A percentile compares a stretch with the other conserved stretches of the same genome.
Evolutionary conservation across 169 alveolate genomes (phyloP).

Genomic region (Eimeria praecox): DNA sequence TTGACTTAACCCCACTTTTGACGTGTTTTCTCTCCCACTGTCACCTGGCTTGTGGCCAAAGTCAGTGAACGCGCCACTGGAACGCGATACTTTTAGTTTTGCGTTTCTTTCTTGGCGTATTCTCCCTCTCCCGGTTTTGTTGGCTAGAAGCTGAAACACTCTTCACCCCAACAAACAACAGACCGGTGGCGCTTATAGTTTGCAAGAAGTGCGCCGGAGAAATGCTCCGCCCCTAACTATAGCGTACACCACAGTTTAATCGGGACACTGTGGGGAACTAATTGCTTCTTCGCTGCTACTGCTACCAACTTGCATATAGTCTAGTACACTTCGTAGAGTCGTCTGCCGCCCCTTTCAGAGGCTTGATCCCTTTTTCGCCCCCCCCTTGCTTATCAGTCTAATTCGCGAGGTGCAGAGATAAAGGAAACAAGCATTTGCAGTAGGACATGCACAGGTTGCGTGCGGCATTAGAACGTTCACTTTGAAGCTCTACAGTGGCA

Average conservation of each 20-base stretch:
- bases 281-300: neutral
- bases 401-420: too few species aligned
- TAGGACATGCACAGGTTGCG: too few species aligned
- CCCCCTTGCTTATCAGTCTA: too few species aligned
- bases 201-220: neutral
- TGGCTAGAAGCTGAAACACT: neutral
- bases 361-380: too few species aligned
- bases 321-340: too few species aligned
- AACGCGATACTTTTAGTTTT: too few species aligned
- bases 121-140: neutral
- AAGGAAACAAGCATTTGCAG: too few species aligned
- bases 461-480: too few species aligned
- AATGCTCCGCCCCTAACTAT: neutral
- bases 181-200: neutral
- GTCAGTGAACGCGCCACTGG: neutral
- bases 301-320: neutral
- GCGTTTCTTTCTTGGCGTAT: neutral
- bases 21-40: too few species aligned
- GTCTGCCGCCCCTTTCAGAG: too few species aligned
- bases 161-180: neutral
- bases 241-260: neutral
- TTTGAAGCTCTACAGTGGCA: too few species aligned
- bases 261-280: neutral
- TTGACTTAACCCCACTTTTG: too few species aligned
- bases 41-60: neutral